These are phyloP conservation scores for Rubia balearica DNA, from an alignment of 305 asterid species.

Conservation along the genomic window DNA sequence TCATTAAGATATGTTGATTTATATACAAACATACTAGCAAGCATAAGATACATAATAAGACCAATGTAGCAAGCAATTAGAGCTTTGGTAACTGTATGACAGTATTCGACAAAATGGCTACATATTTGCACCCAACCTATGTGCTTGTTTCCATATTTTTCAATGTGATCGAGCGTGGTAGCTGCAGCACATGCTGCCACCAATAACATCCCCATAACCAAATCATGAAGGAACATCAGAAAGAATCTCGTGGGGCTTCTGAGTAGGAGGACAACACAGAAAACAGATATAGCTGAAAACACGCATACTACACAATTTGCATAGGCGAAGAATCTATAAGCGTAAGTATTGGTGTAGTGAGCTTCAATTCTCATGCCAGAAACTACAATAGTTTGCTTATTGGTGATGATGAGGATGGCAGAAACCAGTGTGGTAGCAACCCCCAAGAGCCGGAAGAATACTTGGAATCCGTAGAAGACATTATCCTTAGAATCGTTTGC, in stretches of 20 bases:
- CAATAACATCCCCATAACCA: conserved; percentile 37
- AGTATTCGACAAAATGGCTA: conserved; percentile 38
- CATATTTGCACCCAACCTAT: conserved; percentile 56
- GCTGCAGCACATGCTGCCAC: conserved; percentile 52
- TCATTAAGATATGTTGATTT: conserved; percentile 15
- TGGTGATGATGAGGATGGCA: conserved; percentile 34
- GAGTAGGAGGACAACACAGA: conserved; percentile 13
- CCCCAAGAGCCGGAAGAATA: conserved; percentile 28
- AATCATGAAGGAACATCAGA: conserved; percentile 46
- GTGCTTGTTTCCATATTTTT: conserved; percentile 50
- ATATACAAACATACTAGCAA: conserved; percentile 38
- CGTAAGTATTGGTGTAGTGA: conserved; percentile 34
- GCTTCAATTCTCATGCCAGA: conserved; percentile 33
- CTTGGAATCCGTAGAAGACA: conserved; percentile 23
- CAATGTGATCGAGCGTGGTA: conserved; percentile 44
- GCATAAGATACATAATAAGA: conserved; percentile 24
- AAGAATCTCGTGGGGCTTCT: conserved; percentile 26
- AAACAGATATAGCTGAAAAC: conserved; percentile 30
- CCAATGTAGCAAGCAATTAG: conserved; percentile 22
- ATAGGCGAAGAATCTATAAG: conserved; percentile 48
- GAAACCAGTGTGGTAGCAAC: conserved; percentile 32
- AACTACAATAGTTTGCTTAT: conserved; percentile 24
- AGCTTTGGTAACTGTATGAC: conserved; percentile 30
- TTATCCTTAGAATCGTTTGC: conserved; percentile 17
- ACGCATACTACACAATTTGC: conserved; percentile 40